A percentile compares a stretch with the other conserved stretches of the same genome.
These are phyloP conservation scores for Linnemannia elongata DNA, from an alignment of 192 early-diverging fungal genomes.

Conservation along the genomic window DNA sequence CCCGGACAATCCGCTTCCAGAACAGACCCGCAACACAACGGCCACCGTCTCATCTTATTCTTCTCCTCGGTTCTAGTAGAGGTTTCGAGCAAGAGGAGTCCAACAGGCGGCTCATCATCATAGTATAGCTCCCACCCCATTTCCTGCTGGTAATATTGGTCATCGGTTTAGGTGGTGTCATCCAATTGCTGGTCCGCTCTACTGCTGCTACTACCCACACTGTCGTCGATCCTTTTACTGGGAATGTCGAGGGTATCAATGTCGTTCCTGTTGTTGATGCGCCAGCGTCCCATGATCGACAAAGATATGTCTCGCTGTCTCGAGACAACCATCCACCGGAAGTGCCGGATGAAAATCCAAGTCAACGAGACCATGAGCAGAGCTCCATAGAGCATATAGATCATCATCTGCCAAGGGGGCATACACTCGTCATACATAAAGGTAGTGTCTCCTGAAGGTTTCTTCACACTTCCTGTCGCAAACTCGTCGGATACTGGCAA, in stretches of 20 bases:
- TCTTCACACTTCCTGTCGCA: neutral
- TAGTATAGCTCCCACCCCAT: no score
- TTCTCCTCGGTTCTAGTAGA: neutral
- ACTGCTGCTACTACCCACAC: neutral
- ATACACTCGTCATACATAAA: constrained; percentile 69
- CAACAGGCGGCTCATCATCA: neutral
- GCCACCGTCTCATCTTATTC: neutral
- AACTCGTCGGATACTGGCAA: constrained; percentile 62
- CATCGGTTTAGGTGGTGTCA: neutral
- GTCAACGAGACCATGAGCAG: constrained; percentile 25
- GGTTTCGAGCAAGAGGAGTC: neutral
- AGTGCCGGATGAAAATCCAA: constrained; percentile 36
- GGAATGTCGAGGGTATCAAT: no score
- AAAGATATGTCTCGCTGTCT: neutral
- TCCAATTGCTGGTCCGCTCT: neutral
- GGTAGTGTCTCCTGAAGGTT: constrained; percentile 21
- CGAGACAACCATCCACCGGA: constrained; percentile 19
- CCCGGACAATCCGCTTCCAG: constrained; percentile 40
- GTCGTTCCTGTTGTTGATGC: neutral
- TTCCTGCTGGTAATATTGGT: no score
- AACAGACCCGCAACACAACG: constrained; percentile 20
- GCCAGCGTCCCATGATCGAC: constrained; percentile 14
- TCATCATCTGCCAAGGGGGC: constrained; percentile 76
- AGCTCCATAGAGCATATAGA: constrained; percentile 57
- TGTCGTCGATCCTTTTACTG: neutral